These are phyloP conservation scores for Tricharina praecox DNA, from an alignment of 495 filamentous ascomycete genomes.

Conservation along the genomic window DNA sequence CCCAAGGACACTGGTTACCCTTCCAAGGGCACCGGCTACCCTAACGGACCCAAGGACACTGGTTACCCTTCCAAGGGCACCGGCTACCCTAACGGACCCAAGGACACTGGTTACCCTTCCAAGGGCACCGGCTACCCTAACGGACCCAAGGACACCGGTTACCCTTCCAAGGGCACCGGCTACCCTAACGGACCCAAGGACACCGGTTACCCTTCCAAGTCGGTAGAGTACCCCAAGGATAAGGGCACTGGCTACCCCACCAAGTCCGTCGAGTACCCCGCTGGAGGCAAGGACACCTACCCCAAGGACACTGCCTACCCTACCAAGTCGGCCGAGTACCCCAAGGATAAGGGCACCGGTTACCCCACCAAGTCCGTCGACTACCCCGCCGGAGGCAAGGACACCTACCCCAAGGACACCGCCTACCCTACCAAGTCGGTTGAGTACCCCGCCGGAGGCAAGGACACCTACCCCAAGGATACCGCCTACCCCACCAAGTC, in stretches of 20 bases:
- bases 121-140: not conserved
- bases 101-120: not conserved
- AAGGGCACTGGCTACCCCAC: too few relatives aligned
- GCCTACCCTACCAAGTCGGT: not conserved
- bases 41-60: not conserved
- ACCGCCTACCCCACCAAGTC: not conserved
- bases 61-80: not conserved
- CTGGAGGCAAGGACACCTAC: not conserved
- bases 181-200: not conserved
- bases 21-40: not conserved
- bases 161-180: not conserved
- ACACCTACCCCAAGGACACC: not conserved
- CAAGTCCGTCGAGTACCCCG: not conserved
- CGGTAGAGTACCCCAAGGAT: not conserved
- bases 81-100: too few relatives aligned
- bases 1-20: not conserved
- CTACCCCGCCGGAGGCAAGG: not conserved
- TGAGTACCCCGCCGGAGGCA: not conserved
- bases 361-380: not conserved
- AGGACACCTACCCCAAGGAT: not conserved
- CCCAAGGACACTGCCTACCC: not conserved
- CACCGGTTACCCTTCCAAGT: not conserved
- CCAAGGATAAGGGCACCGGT: not conserved
- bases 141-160: not conserved
- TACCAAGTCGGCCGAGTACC: not conserved